A percentile compares a stretch with the other conserved stretches of the same genome.
phyloP scores from a whole-genome alignment of 2,329 filamentous ascomycete species.

The Talaromyces rugulosus region DNA sequence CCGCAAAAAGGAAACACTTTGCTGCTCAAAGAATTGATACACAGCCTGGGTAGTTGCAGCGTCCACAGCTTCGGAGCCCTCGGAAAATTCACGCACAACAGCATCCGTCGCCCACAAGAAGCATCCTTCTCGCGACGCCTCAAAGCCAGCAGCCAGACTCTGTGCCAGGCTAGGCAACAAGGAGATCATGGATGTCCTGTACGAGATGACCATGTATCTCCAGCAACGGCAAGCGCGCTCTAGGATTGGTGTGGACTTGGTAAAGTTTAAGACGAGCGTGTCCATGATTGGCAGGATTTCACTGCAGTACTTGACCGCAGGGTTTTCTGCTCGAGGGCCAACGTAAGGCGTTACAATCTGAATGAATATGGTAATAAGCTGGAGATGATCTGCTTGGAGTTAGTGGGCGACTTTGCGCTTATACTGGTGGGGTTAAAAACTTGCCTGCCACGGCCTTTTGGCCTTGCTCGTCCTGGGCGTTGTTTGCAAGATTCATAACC shows the following conservation, averaged over 20 bases:
- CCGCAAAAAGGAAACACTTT: conserved; percentile 82
- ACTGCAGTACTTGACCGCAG: conserved; percentile 92
- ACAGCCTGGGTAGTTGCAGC: conserved; percentile 79
- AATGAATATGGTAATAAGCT: conserved; percentile 86
- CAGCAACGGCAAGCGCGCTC: conserved; percentile 93
- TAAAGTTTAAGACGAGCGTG: conserved; percentile 82
- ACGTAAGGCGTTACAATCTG: conserved; percentile 73
- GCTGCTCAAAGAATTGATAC: conserved; percentile 90
- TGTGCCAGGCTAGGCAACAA: conserved; percentile 81
- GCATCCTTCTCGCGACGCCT: conserved; percentile 82
- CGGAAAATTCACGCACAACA: conserved; percentile 91
- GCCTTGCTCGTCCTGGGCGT: conserved; percentile 73
- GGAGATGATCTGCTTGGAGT: conserved; percentile 66
- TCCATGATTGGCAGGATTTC: conserved; percentile 87
- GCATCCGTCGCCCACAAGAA: conserved; percentile 98
- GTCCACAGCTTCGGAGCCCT: conserved; percentile 80
- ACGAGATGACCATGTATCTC: conserved; percentile 95
- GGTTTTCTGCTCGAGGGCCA: conserved; percentile 69
- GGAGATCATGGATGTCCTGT: conserved; percentile 82
- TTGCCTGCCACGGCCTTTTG: conserved; percentile 81
- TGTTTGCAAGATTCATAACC: conserved; percentile 81
- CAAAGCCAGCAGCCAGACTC: conserved; percentile 81
- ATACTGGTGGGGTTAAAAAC: neutral
- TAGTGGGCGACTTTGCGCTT: neutral
- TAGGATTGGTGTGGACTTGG: conserved; percentile 79